Evolutionary conservation across 768 basidiomycete genomes (phyloP).

Genomic region (Mycena leptocephala): DNA sequence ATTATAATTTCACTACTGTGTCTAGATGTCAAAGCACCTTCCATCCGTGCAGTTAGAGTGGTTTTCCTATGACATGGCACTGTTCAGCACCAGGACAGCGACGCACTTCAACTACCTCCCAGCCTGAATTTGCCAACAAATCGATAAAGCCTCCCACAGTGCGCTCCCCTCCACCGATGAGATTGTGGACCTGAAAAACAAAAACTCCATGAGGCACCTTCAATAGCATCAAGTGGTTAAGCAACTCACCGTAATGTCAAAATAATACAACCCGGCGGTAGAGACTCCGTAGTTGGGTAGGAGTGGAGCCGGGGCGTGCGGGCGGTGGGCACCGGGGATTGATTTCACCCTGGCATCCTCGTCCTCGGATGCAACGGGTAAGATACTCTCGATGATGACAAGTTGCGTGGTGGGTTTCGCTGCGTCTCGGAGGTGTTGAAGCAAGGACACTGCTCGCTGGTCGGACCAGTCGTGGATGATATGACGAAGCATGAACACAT

Average conservation of each 20-base stretch:
- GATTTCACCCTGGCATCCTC: not conserved
- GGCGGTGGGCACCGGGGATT: not conserved
- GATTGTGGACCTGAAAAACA: not conserved
- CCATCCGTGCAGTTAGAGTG: no score
- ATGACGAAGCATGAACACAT: conserved; percentile 3
- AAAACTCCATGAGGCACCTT: not conserved
- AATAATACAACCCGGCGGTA: not conserved
- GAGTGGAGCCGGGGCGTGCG: not conserved
- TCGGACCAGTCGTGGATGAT: conserved; percentile 49
- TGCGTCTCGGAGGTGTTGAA: not conserved
- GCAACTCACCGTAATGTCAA: not conserved
- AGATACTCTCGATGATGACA: not conserved
- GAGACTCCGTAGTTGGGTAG: not conserved
- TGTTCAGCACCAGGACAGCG: no score
- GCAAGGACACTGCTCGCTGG: not conserved
- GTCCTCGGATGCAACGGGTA: not conserved
- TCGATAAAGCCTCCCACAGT: not conserved
- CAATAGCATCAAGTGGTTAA: not conserved
- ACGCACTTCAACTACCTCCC: not conserved
- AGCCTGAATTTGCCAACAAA: not conserved
- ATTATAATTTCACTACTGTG: no score
- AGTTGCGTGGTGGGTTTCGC: not conserved
- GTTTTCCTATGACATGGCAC: no score
- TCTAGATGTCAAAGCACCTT: no score
- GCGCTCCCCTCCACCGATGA: not conserved